Percentiles rank a stretch among this genome's conserved stretches.
Conservation (phyloP, 495 filamentous ascomycete species). For the Hypoxylon perforatum region DNA sequence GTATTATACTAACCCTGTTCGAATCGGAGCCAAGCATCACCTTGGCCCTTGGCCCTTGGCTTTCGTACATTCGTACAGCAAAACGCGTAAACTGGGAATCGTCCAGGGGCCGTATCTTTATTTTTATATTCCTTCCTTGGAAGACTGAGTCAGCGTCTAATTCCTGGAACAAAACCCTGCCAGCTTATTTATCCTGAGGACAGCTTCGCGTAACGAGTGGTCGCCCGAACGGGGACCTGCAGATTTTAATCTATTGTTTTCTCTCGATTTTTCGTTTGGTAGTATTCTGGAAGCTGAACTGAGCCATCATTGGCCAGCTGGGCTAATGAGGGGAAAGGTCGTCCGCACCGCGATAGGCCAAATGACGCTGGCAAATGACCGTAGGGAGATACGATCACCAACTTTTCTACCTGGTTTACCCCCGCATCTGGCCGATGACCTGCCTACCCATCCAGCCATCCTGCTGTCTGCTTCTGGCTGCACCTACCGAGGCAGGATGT, state of each 20-base stretch:
- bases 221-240: slow-evolving; percentile 20
- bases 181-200: slow-evolving; percentile 18
- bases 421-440: slow-evolving; percentile 21
- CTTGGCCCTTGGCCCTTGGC: no score
- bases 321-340: slow-evolving; percentile 12
- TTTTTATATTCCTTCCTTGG: slow-evolving; percentile 8
- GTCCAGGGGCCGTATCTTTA: not conserved
- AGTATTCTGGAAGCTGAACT: slow-evolving; percentile 4
- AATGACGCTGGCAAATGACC: slow-evolving; percentile 29
- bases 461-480: not conserved
- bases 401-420: slow-evolving; percentile 4
- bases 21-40: no score
- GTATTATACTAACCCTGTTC: no score
- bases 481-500: slow-evolving; percentile 30
- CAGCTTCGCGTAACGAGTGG: slow-evolving; percentile 11
- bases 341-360: slow-evolving; percentile 12
- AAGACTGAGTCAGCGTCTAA: not conserved
- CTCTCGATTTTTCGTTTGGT: not conserved
- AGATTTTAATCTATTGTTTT: slow-evolving; percentile 15
- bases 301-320: slow-evolving; percentile 13
- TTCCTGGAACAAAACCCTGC: not conserved
- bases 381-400: slow-evolving; percentile 17
- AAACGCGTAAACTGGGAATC: not conserved
- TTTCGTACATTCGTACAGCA: no score
- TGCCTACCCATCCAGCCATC: slow-evolving; percentile 1